A percentile compares a stretch with the other conserved stretches of the same genome.
Evolutionary conservation across 441 rosid genomes (phyloP).

Genomic region (Adansonia madagascariensis): DNA sequence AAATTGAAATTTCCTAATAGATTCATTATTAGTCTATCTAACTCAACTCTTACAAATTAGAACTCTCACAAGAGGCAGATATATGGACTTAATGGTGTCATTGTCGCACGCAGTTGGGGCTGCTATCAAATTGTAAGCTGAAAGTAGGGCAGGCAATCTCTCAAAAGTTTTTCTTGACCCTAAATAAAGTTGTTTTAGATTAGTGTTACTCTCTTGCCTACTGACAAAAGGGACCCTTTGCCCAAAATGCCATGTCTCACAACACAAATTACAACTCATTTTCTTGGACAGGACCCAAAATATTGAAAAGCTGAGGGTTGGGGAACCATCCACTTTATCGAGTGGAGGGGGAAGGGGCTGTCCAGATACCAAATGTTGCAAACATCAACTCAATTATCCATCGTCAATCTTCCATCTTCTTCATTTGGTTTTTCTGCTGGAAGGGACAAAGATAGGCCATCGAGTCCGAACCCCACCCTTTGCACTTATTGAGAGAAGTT

Average conservation of each 20-base stretch:
- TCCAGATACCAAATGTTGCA: not conserved
- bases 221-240: conserved; percentile 21
- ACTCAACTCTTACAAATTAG: not conserved
- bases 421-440: not conserved
- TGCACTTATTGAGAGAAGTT: conserved; percentile 7
- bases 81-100: no score
- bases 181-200: conserved; percentile 13
- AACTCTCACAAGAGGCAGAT: no score
- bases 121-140: conserved; percentile 8
- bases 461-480: conserved; percentile 14
- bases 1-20: no score
- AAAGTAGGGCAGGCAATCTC: conserved; percentile 13
- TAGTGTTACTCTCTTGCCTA: conserved; percentile 6
- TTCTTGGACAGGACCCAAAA: not conserved
- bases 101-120: not conserved
- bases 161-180: conserved; percentile 1
- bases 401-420: conserved; percentile 1
- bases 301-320: not conserved
- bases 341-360: not conserved
- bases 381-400: conserved; percentile 9
- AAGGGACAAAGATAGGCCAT: conserved; percentile 16
- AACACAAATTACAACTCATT: conserved; percentile 10
- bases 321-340: conserved; percentile 21
- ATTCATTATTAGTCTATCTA: no score
- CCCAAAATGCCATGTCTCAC: conserved; percentile 7